phyloP scores from a whole-genome alignment of 192 early-diverging fungal species.

The Spinellus fusiger region DNA sequence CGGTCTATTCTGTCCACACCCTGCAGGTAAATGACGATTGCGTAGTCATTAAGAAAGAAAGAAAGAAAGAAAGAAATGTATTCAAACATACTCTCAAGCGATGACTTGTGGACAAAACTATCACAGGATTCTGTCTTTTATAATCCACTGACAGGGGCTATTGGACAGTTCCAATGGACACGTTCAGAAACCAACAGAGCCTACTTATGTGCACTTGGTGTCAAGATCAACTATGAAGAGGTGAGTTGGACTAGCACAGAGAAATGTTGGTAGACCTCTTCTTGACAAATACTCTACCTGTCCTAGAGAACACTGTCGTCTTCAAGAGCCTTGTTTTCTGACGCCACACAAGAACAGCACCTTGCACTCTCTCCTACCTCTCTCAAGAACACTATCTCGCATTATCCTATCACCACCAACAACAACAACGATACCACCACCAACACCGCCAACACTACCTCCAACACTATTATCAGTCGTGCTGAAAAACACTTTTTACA shows the following conservation, averaged over 20 bases:
- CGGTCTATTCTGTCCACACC: slow-evolving; percentile 13
- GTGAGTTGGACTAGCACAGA: too few species aligned
- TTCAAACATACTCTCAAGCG: not conserved
- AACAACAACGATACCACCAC: too few species aligned
- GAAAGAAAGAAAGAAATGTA: not conserved
- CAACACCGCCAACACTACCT: too few species aligned
- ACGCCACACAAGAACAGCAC: too few species aligned
- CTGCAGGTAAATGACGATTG: slow-evolving; percentile 10
- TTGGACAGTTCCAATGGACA: slow-evolving; percentile 40
- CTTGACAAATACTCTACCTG: too few species aligned
- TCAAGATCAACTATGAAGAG: slow-evolving; percentile 29
- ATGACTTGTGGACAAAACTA: slow-evolving; percentile 31
- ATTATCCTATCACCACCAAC: too few species aligned
- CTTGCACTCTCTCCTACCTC: too few species aligned
- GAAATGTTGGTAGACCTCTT: too few species aligned
- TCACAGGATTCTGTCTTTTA: slow-evolving; percentile 35
- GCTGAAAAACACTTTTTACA: not conserved
- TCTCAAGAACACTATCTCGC: too few species aligned
- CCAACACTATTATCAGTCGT: too few species aligned
- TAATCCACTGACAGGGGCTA: slow-evolving; percentile 31
- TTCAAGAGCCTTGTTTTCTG: too few species aligned
- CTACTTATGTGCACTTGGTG: slow-evolving; percentile 30
- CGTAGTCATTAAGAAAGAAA: not conserved
- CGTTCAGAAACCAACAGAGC: slow-evolving; percentile 28
- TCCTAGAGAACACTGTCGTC: too few species aligned